These are phyloP conservation scores for Hyaloscypha variabilis DNA, from an alignment of 495 filamentous ascomycete species.

Conservation along the genomic window DNA sequence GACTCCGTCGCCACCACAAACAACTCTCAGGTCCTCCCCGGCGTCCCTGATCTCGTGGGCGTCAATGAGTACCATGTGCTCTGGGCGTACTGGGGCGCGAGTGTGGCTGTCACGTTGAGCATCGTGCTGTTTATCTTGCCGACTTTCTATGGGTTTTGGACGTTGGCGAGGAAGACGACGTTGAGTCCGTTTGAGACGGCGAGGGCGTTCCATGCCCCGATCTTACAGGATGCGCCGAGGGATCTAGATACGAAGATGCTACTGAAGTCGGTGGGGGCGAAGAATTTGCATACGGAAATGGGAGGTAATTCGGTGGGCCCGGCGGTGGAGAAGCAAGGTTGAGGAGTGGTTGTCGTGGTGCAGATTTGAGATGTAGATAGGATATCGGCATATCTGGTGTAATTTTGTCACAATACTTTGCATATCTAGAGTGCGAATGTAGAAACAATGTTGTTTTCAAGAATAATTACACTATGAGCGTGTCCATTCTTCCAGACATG, in stretches of 20 bases:
- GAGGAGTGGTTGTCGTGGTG: too few species aligned
- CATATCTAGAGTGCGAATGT: too few species aligned
- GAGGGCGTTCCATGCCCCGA: conserved; percentile 13
- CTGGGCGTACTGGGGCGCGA: conserved; percentile 10
- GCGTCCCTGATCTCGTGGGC: background rate
- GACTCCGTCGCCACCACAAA: background rate
- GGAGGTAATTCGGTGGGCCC: too few species aligned
- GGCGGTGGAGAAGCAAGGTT: too few species aligned
- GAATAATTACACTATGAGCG: too few species aligned
- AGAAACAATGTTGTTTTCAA: too few species aligned
- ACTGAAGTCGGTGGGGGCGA: conserved; percentile 10
- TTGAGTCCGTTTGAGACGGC: conserved; percentile 19
- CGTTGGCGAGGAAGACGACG: conserved; percentile 6
- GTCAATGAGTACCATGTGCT: conserved; percentile 10
- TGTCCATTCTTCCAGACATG: too few species aligned
- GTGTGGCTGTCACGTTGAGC: conserved; percentile 6
- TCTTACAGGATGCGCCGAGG: conserved; percentile 6
- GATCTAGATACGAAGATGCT: conserved; percentile 2
- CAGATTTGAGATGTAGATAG: too few species aligned
- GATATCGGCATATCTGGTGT: too few species aligned
- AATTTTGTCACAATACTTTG: too few species aligned
- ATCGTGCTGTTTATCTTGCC: conserved; percentile 14
- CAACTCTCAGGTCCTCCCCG: background rate
- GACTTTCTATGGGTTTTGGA: conserved; percentile 19
- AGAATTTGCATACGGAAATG: conserved; percentile 18